Base-by-base conservation (phyloP, 2,329 filamentous ascomycete species). In the Ceratocystis harringtonii region DNA sequence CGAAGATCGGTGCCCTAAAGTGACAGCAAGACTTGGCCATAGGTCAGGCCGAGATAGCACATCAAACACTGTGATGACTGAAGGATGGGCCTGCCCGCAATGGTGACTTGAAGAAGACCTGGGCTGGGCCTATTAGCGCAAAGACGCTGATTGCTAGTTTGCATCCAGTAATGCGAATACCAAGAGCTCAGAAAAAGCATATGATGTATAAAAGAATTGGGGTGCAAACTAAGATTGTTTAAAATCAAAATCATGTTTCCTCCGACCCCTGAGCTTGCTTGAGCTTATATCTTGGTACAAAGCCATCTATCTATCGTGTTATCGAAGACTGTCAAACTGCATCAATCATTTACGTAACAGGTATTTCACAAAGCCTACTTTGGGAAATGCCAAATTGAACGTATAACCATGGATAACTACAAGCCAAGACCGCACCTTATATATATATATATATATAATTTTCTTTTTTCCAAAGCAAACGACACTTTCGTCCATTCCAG, bases 151-250 rank as follows among this genome's bases (percentile, higher is more conserved):
- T 63, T 60, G 30, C 36, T 12, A 66, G 32, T 45, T 63, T 63
- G 5, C 12, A 66, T 66, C 50, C 41, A 66, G 58, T 60, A 66
- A 48, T 63, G 32, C n/a, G n/a, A 66, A 63, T 50, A 25, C n/a
- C 22, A 15, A 45, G 32, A 65, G 5, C 43, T 17, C 25, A 60
- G 19, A 25, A 22, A 43, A 58, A 45, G 10, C 30, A 57, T 3
- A 55, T 12, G 41, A 63, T 8, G 48, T 30, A 48, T 5, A 17
- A 36, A 43, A 43, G 3, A 50, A 19, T 17, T 3, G 52, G 17
- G 10, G 5, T 32, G n/a, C 52, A n/a, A n/a, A 17, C 7, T 57
- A 17, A 2, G 55, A 32, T n/a, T n/a, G 28, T 30, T 32, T 3
- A 10, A 17, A n/a, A 10, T 7, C 28, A 5, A 19, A 8, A 5